Evolutionary conservation across 2,329 filamentous ascomycete genomes (phyloP).

Genomic region (Amylocarpus encephaloides): DNA sequence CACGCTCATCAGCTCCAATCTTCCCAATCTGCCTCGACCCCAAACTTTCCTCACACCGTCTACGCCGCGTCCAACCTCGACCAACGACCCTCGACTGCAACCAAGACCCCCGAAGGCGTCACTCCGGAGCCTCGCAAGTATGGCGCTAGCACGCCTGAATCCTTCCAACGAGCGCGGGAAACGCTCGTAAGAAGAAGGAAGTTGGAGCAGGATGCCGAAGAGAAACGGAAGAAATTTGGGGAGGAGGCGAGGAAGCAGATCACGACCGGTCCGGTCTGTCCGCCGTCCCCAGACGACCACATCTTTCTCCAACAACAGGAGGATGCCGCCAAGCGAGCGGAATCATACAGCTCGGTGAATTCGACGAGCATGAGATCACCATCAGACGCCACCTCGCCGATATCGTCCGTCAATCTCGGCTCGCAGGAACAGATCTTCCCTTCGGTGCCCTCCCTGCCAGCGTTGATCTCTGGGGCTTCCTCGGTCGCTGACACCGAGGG

Average conservation of each 20-base stretch:
- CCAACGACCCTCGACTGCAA: constrained; percentile 43
- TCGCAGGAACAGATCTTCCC: constrained; percentile 40
- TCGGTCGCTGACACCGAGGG: constrained; percentile 57
- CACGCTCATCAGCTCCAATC: constrained; percentile 15
- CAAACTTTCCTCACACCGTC: constrained; percentile 19
- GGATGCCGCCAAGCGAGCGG: constrained; percentile 20
- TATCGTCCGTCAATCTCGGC: constrained; percentile 42
- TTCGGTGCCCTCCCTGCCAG: constrained; percentile 58
- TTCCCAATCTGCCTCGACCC: constrained; percentile 22
- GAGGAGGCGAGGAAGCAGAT: constrained; percentile 11
- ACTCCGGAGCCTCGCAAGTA: constrained; percentile 34
- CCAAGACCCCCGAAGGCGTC: constrained; percentile 36
- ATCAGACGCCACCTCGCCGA: constrained; percentile 25
- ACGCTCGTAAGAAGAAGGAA: constrained; percentile 28
- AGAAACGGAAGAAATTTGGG: constrained; percentile 25
- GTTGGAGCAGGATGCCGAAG: constrained; percentile 32
- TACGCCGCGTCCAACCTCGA: constrained; percentile 34
- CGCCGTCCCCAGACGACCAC: constrained; percentile 42
- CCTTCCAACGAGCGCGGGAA: constrained; percentile 35
- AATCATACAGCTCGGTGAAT: constrained; percentile 29
- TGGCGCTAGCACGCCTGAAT: constrained; percentile 36
- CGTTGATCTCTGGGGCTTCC: constrained; percentile 56
- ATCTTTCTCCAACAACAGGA: constrained; percentile 26
- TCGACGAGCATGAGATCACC: constrained; percentile 25
- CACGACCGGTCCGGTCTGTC: constrained; percentile 34